Evolutionary conservation across 2,329 filamentous ascomycete species (phyloP).

Genomic region (Cercospora beticola): DNA sequence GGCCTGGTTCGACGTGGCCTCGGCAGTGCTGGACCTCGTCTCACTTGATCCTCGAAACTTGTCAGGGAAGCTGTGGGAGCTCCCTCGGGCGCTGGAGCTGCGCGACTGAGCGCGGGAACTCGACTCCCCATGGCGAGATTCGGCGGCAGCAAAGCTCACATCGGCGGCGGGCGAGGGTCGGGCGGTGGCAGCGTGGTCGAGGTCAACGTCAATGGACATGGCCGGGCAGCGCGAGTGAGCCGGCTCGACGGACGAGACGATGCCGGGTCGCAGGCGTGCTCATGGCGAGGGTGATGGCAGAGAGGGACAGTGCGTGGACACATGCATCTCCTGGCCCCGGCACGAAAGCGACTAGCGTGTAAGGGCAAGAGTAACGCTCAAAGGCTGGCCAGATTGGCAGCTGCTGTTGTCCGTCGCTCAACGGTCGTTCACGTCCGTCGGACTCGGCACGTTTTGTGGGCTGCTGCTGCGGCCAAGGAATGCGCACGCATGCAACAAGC

Average conservation of each 20-base stretch:
- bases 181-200: conserved; percentile 17
- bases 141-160: conserved; percentile 28
- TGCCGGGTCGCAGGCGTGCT: conserved; percentile 8
- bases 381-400: neutral
- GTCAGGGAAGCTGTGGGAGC: conserved; percentile 19
- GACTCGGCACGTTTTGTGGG: neutral
- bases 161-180: conserved; percentile 27
- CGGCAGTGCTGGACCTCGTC: conserved; percentile 8
- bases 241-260: neutral
- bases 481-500: neutral
- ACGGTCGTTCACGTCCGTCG: neutral
- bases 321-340: neutral
- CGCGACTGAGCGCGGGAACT: conserved; percentile 32
- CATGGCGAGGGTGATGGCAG: conserved; percentile 2
- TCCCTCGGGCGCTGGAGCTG: conserved; percentile 23
- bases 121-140: conserved; percentile 29
- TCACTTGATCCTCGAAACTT: conserved; percentile 5
- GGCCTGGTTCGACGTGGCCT: conserved; percentile 5
- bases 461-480: conserved; percentile 3
- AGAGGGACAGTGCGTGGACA: neutral
- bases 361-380: neutral
- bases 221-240: conserved; percentile 11
- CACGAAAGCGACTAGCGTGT: neutral
- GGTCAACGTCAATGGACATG: conserved; percentile 23
- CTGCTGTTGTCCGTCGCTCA: neutral